Evolutionary conservation across 2,329 filamentous ascomycete genomes (phyloP).

Genomic region (Fusarium illudens): DNA sequence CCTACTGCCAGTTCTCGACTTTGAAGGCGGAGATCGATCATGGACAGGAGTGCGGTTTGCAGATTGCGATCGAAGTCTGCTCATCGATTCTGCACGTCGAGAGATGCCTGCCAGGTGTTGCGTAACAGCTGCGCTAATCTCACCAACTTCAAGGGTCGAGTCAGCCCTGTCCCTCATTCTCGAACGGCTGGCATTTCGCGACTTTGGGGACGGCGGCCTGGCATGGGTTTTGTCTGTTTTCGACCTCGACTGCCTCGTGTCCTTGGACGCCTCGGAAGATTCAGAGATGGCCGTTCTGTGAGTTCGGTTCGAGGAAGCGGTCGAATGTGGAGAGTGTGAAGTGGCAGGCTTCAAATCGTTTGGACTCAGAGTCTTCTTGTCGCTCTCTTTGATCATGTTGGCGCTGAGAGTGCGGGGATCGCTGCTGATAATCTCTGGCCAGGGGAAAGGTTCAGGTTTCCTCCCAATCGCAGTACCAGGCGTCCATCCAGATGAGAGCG

Average conservation of each 20-base stretch:
- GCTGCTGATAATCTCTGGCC: constrained; percentile 24
- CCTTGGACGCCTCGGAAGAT: background rate
- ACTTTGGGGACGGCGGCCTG: constrained; percentile 47
- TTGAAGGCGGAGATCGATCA: background rate
- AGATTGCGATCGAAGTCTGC: background rate
- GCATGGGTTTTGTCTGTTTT: background rate
- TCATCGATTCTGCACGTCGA: constrained; percentile 36
- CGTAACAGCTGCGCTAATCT: constrained; percentile 11
- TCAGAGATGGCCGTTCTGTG: background rate
- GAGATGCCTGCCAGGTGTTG: constrained; percentile 37
- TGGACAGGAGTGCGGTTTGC: background rate
- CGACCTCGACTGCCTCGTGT: background rate
- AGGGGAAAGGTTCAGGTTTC: constrained; percentile 37
- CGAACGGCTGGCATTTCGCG: constrained; percentile 48
- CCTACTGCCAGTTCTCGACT: constrained; percentile 5
- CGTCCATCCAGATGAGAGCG: constrained; percentile 17
- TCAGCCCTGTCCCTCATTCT: constrained; percentile 33
- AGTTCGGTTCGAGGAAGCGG: constrained; percentile 11
- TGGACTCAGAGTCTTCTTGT: background rate
- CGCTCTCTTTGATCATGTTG: background rate
- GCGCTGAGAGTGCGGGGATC: background rate
- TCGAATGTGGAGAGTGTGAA: constrained; percentile 10
- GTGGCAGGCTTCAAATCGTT: background rate
- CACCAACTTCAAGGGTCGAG: constrained; percentile 20
- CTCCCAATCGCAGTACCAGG: constrained; percentile 32